A percentile compares a stretch with the other conserved stretches of the same genome.
phyloP scores from a whole-genome alignment of 345 rosid genomes.

The Eucalyptus erythrocorys region DNA sequence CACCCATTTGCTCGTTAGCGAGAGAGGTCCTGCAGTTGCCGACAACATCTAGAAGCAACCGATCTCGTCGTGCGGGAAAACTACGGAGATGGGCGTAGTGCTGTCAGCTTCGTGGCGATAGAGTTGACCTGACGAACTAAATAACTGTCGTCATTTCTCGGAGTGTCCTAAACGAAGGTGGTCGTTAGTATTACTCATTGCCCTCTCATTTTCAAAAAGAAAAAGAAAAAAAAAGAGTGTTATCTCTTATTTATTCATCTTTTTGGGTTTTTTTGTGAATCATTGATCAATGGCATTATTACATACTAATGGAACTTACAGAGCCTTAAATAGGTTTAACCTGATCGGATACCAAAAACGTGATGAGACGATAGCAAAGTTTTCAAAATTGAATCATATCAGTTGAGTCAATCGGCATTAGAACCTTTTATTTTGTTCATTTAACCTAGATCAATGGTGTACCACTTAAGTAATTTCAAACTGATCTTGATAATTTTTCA shows the following conservation, averaged over 20 bases:
- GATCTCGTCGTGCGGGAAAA: not conserved
- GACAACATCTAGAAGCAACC: not conserved
- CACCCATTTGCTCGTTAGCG: not conserved
- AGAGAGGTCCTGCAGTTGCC: not conserved
- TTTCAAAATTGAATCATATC: too few species aligned
- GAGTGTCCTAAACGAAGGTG: too few species aligned
- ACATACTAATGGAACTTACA: too few species aligned
- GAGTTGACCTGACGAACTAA: not conserved
- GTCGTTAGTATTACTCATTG: too few species aligned
- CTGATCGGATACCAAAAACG: not conserved
- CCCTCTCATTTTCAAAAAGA: too few species aligned
- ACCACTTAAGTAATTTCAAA: not conserved
- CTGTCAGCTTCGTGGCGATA: not conserved
- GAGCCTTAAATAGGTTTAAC: not conserved
- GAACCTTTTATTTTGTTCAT: not conserved
- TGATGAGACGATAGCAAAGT: too few species aligned
- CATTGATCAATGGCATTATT: not conserved
- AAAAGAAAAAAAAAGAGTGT: not conserved
- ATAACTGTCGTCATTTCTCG: not conserved
- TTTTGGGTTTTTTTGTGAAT: too few species aligned
- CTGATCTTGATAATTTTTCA: too few species aligned
- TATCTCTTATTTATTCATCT: not conserved
- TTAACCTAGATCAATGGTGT: not conserved
- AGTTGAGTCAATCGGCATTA: too few species aligned
- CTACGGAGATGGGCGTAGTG: not conserved